Percentiles rank a stretch among this genome's conserved stretches.
These are phyloP conservation scores for Fusarium succisae DNA, from an alignment of 2,329 filamentous ascomycete genomes.

Conservation along the genomic window DNA sequence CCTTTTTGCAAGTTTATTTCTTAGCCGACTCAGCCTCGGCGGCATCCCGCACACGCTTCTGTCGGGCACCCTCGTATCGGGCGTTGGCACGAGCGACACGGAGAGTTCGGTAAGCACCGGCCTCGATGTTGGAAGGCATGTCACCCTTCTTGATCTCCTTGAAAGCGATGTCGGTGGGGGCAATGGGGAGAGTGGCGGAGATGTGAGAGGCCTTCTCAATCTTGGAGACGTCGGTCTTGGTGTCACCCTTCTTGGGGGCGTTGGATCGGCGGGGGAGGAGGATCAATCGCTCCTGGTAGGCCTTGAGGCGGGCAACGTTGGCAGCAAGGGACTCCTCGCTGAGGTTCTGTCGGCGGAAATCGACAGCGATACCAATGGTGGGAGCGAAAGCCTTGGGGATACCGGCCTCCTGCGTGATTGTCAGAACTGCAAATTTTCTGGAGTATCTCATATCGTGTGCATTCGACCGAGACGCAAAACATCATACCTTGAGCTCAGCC, in stretches of 20 bases:
- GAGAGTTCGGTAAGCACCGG: conserved; percentile 87
- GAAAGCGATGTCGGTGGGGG: conserved; percentile 71
- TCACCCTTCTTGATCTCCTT: conserved; percentile 84
- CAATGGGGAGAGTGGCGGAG: conserved; percentile 74
- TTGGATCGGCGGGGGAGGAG: conserved; percentile 96
- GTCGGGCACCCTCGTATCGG: conserved; percentile 82
- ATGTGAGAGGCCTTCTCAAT: conserved; percentile 64
- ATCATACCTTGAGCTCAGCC: conserved; percentile 92
- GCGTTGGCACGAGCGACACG: conserved; percentile 85
- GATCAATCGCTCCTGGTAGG: conserved; percentile 95
- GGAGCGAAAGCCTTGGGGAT: conserved; percentile 93
- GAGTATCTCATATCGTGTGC: not conserved
- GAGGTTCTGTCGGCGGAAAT: conserved; percentile 96
- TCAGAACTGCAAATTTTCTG: conserved; percentile 44
- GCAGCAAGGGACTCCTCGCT: conserved; percentile 92
- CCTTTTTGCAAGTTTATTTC: conserved; percentile 73
- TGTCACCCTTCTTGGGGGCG: conserved; percentile 93
- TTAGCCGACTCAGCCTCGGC: conserved; percentile 84
- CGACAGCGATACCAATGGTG: conserved; percentile 97
- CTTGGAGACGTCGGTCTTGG: conserved; percentile 80
- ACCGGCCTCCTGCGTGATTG: conserved; percentile 79
- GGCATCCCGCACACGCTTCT: conserved; percentile 93
- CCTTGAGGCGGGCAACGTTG: conserved; percentile 98
- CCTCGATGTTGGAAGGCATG: conserved; percentile 77
- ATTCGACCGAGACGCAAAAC: not conserved